Evolutionary conservation across 495 filamentous ascomycete genomes (phyloP), one percentile per base, ranked within the genome.

Genomic region (Tuber indicum): DNA sequence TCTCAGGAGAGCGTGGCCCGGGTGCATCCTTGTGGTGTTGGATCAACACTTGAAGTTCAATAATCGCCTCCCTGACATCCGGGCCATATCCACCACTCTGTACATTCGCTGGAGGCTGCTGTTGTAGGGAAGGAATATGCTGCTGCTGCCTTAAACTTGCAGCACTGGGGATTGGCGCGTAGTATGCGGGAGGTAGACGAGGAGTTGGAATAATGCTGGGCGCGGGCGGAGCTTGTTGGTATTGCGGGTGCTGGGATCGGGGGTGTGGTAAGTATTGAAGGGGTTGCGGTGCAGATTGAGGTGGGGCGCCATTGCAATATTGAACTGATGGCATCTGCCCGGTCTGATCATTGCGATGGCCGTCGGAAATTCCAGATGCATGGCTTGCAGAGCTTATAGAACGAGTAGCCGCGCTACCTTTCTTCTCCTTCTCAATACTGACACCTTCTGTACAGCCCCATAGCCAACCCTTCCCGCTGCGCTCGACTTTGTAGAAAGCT

Each of bases 401-500:
- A 12, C 58, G 58, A 66, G 58, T 66, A 66, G 58, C 58, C 14
- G 58, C 58, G 14, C 58, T 66, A 36, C 26, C 58, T 36, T 91
- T 91, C 84, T 90, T 91, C 77, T 92, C 90, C 81, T 91, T 91
- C 80, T 92, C 90, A 74, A 92, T 90, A 1, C 88, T 89, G 2
- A 89, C 87, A 23, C 89, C 89, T 32, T 88, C 87, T 23, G 88
- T 88, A 78, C 91, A 85, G 46, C 89, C 89, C 90, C 90, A 92
- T 79, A 90, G 87, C 89, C 89, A 92, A 70, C 90, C 90, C 82
- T 91, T 91, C 5, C 90, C 90, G 81, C 91, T 90, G 78, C 89
- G 78, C 47, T 96, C 92, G 62, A 93, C 92, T 83, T 97, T 96
- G 83, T 89, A 88, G 84, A 99, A 99, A 39, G 94, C 91, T 72